Base-by-base conservation (phyloP, 1,284 basidiomycete species). In the Chiua sp. region DNA sequence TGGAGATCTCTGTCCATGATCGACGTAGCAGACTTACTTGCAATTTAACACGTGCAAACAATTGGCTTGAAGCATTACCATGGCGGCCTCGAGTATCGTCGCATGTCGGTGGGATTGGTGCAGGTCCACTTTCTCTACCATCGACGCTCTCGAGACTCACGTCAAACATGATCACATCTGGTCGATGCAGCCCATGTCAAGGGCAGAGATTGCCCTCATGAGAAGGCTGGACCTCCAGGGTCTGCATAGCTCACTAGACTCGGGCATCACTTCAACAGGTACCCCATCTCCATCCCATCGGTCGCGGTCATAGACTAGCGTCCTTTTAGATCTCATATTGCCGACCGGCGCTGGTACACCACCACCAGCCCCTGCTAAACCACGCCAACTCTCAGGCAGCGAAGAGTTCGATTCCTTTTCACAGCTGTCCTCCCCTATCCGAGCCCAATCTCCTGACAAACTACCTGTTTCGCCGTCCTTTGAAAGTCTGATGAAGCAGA, bases 81-180 rank as follows among this genome's bases (percentile, higher is more conserved):
- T 44, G 42, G 23, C 32, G 10, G 33, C 47, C 53, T 42, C 59
- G 4, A 42, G 39, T 18, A 13, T 66, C 51, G 10, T 65, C 37
- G 57, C 64, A 4, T 79, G 84, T 69, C 74, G 74, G 50, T 86
- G 84, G 85, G 75, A 74, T 10, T 83, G 80, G 79, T 87, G 86
- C 54, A 72, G 78, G 3, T 68, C 68, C 22, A 74, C 72, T 3
- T 86, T 82, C 59, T 44, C 65, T 10, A 75, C 65, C 23, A 67
- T 73, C n/a, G 60, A 69, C 2, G 77, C 77, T n/a, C 77, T 85
- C 26, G 65, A 72, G 6, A 60, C 71, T 10, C 85, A 87, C 64
- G 77, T 86, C 44, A 67, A 77, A n/a, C 65, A 73, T 47, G 77
- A 81, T 16, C 86, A 87, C 65, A 74, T 83, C 53, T 75, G 69